Evolutionary conservation across 129 eudicot species (phyloP), one percentile per base, ranked within the genome.

Genomic region (Saposhnikovia divaricata): DNA sequence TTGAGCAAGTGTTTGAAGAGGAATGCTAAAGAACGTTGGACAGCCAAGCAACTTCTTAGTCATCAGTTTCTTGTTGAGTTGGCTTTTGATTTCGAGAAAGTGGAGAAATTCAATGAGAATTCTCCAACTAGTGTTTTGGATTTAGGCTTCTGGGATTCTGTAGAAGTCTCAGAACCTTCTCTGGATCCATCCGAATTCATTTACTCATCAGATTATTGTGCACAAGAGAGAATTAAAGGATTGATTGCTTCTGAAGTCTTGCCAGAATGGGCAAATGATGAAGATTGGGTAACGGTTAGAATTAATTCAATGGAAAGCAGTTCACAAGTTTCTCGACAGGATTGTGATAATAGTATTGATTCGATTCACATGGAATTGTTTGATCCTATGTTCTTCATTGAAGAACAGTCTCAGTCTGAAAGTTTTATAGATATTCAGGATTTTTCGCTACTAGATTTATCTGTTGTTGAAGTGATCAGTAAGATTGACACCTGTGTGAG

Each of bases 121-220:
- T 89, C 98, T 55, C 98, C 98, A 34, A 91, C 95, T 0, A 87
- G 96, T 81, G 81, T 82, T 19, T 68, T 90, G 81, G 98, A 91
- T 81, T 93, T 85, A 43, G 83, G 87, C 55, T 82, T 91, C 28
- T 93, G 98, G 98, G 93, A 91, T 61, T 86, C 85, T 7, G 9
- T 86, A 15, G 85, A 86, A 57, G 89, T 81, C 81, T 25, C 86
- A 40, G 91, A 82, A 28, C 31, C 74, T 68, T 77, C 84, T 12
- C 80, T 31, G 72, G 48, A 65, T 11, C 46, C 65, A 21, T 77
- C 85, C 14, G 73, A 13, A 28, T 61, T 38, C 42, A 83, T 14
- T 3, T 77, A 73, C 57, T 69, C 84, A 31, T 82, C 76, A 27
- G 81, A 82, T 79, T 81, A 80, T 69, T 83, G 85, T 23, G 87